Conservation (phyloP, 129 eudicot genomes). For the Flaveria trinervia region DNA sequence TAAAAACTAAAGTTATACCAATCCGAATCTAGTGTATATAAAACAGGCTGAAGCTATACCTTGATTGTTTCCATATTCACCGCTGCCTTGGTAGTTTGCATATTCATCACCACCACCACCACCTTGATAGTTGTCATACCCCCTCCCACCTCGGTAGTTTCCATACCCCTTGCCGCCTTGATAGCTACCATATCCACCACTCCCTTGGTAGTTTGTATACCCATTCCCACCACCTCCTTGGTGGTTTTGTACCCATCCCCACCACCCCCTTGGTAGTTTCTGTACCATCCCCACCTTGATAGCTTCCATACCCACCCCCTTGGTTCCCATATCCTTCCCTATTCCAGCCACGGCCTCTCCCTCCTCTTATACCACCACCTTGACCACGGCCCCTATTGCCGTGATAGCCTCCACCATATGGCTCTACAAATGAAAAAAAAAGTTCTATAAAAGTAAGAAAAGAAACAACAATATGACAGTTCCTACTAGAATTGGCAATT, state of each 20-base stretch:
- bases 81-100: constrained; percentile 24
- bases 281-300: constrained; percentile 25
- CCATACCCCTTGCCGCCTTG: constrained; percentile 31
- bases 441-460: not conserved
- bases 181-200: constrained; percentile 35
- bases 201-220: constrained; percentile 32
- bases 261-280: constrained; percentile 31
- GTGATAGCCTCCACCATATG: constrained; percentile 51
- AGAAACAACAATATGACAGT: not conserved
- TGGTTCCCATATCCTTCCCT: constrained; percentile 58
- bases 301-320: constrained; percentile 25
- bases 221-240: constrained; percentile 21
- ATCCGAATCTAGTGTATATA: not conserved
- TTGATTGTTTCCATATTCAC: constrained; percentile 19
- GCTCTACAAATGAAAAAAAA: constrained; percentile 39
- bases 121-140: constrained; percentile 49
- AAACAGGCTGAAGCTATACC: not conserved
- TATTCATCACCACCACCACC: constrained; percentile 13
- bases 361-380: constrained; percentile 68
- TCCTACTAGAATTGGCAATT: not conserved
- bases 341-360: constrained; percentile 84
- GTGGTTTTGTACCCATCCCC: constrained; percentile 24
- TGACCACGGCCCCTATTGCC: constrained; percentile 53
- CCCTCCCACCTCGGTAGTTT: constrained; percentile 27
- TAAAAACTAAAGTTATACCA: not conserved